Base-by-base conservation (phyloP, 129 eudicot genomes). In the Artemisia tridentata region DNA sequence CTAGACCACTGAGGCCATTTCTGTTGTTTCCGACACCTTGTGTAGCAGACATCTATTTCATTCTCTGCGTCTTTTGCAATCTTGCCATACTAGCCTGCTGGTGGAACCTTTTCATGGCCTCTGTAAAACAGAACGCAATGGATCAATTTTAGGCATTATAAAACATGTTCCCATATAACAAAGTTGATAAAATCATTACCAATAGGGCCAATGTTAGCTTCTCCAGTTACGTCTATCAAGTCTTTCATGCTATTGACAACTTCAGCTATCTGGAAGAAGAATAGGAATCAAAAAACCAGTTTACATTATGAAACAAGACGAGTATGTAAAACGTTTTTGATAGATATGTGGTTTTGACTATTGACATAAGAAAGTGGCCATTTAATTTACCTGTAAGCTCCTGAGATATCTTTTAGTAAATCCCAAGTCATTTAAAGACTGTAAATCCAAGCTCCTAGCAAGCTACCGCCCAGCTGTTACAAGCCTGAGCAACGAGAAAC, bases 231-330 rank as follows among this genome's bases (percentile, higher is more conserved):
- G 63, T 88, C 97, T 84, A 88, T 86, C 82, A 91, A 63, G 75
- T 86, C 96, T 67, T 86, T 91, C 97, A 88, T 91, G 80, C 88
- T 88, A 77, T 68, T 86, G 55, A 88, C 92, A 60, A 88, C 92
- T 74, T 91, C 96, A 65, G 92, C 80, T 75, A 88, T 88, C 97
- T 87, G 88, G 48, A 20, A 75, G 34, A 64, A 27, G 47, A 38
- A 38, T 38, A 38, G 0, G 11, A 38, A 38, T 69, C 52, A 48
- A 76, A n/a, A n/a, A 57, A 19, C 11, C 45, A 38, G 45, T 38
- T 38, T 38, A 38, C 45, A 38, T 38, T 38, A 38, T 38, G 11
- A 38, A 38, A 38, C 45, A 38, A 38, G 45, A 38, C 45, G 45
- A 7, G 45, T 7, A 38, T 38, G 45, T 38, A 38, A 1, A 7